Percentiles rank a stretch among this genome's conserved stretches.
phyloP scores from a whole-genome alignment of 495 filamentous ascomycete species.

The Neurospora pannonica region DNA sequence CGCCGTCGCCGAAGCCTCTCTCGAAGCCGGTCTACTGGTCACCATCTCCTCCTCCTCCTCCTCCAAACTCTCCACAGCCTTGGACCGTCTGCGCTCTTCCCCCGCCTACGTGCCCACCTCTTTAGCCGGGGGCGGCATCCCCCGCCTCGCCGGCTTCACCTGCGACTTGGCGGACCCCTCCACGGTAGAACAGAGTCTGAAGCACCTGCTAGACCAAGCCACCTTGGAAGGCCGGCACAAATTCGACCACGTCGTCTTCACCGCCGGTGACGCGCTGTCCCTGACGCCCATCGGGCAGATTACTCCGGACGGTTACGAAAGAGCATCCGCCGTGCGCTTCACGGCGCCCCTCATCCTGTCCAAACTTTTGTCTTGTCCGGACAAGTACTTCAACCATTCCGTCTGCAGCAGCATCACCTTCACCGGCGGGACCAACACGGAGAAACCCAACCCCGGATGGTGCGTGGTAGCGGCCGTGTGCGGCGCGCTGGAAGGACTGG shows the following conservation, averaged over 20 bases:
- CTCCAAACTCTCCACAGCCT: slow-evolving; percentile 25
- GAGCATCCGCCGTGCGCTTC: slow-evolving; percentile 37
- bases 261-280: slow-evolving; percentile 39
- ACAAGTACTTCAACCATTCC: slow-evolving; percentile 26
- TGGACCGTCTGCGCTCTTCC: slow-evolving; percentile 26
- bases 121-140: background rate
- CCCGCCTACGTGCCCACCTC: slow-evolving; percentile 17
- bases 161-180: slow-evolving; percentile 40
- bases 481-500: background rate
- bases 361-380: slow-evolving; percentile 30
- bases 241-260: slow-evolving; percentile 54
- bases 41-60: slow-evolving; percentile 43
- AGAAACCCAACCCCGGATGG: background rate
- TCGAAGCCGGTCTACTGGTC: slow-evolving; percentile 41
- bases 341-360: slow-evolving; percentile 40
- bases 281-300: slow-evolving; percentile 27
- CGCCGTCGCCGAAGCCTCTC: slow-evolving; percentile 38
- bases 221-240: slow-evolving; percentile 13
- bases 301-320: slow-evolving; percentile 26
- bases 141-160: slow-evolving; percentile 23
- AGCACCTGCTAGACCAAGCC: slow-evolving; percentile 32
- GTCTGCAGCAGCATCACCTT: slow-evolving; percentile 23
- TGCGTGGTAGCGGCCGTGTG: background rate
- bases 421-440: slow-evolving; percentile 37
- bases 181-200: slow-evolving; percentile 41